Conservation (phyloP, 352 stramenopile genomes). For the Phytophthora hybrid region DNA sequence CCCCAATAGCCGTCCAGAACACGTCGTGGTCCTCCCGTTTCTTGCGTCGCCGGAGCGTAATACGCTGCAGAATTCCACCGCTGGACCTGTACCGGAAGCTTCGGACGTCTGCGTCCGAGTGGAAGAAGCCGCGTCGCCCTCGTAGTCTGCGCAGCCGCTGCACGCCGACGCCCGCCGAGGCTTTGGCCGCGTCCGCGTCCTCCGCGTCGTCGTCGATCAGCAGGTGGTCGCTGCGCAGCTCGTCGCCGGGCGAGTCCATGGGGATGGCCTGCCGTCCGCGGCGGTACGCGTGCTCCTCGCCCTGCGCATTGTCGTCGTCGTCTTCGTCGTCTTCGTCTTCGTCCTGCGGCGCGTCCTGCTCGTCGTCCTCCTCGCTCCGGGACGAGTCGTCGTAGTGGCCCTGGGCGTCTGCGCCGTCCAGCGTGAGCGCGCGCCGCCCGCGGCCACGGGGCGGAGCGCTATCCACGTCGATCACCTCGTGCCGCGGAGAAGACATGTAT, state of each 20-base stretch:
- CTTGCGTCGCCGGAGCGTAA: slow-evolving; percentile 70
- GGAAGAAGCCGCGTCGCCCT: slow-evolving; percentile 67
- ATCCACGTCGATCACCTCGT: slow-evolving; percentile 58
- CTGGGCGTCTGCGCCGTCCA: slow-evolving; percentile 20
- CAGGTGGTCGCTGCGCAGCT: slow-evolving; percentile 43
- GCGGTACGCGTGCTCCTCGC: slow-evolving; percentile 59
- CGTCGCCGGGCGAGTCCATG: slow-evolving; percentile 75
- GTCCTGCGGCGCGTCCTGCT: slow-evolving; percentile 2
- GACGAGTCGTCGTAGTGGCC: slow-evolving; percentile 11
- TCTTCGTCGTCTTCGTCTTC: slow-evolving; percentile 18
- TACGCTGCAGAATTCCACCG: slow-evolving; percentile 55
- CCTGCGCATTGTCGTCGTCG: slow-evolving; percentile 16
- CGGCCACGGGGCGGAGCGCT: slow-evolving; percentile 26
- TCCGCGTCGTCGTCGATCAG: slow-evolving; percentile 43
- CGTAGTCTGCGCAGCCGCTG: slow-evolving; percentile 44
- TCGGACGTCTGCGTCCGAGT: slow-evolving; percentile 33
- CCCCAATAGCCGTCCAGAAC: slow-evolving; percentile 81
- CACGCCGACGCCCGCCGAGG: slow-evolving; percentile 16
- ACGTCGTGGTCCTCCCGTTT: slow-evolving; percentile 57
- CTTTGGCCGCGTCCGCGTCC: slow-evolving; percentile 8
- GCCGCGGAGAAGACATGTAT: slow-evolving; percentile 1
- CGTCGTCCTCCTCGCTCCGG: slow-evolving; percentile 14
- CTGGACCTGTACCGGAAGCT: slow-evolving; percentile 47
- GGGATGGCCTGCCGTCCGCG: slow-evolving; percentile 63
- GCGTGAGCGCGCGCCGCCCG: slow-evolving; percentile 28